A percentile compares a stretch with the other conserved stretches of the same genome.
Conservation (phyloP, 208 protist genomes). For the Wallacemonas collosoma region DNA sequence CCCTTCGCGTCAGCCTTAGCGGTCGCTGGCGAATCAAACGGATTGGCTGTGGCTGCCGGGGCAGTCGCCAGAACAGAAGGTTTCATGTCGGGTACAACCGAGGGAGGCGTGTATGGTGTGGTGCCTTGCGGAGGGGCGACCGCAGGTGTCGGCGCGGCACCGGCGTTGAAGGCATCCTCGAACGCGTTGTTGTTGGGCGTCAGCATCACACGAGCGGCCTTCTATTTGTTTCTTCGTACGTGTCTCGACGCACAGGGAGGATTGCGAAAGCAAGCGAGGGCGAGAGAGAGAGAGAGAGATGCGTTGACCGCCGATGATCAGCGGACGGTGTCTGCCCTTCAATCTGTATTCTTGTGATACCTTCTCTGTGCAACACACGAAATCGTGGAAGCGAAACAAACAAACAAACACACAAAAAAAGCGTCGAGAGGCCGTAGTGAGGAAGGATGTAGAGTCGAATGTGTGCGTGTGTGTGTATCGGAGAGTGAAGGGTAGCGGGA, state of each 20-base stretch:
- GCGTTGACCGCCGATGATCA: too few species aligned
- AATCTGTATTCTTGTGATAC: too few species aligned
- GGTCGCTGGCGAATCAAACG: not conserved
- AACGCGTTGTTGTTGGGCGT: constrained; percentile 23
- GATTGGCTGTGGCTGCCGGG: not conserved
- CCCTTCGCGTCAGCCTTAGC: not conserved
- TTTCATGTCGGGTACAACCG: not conserved
- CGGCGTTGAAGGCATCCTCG: constrained; percentile 22
- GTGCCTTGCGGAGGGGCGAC: not conserved
- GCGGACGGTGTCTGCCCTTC: too few species aligned
- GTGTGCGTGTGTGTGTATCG: too few species aligned
- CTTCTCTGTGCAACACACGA: too few species aligned
- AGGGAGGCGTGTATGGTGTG: not conserved
- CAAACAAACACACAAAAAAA: too few species aligned
- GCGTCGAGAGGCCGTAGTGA: too few species aligned
- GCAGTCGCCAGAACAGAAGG: not conserved
- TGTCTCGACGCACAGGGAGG: not conserved
- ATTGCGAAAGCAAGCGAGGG: too few species aligned
- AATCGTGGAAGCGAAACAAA: too few species aligned
- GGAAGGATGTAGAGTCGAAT: too few species aligned
- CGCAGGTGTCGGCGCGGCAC: not conserved
- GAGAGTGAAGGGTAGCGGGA: too few species aligned
- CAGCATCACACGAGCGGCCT: constrained; percentile 12
- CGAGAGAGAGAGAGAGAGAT: too few species aligned
- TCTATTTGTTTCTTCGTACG: constrained; percentile 1